Base-by-base conservation (phyloP, 139 green algal genomes). In the Desmodesmus armatus region DNA sequence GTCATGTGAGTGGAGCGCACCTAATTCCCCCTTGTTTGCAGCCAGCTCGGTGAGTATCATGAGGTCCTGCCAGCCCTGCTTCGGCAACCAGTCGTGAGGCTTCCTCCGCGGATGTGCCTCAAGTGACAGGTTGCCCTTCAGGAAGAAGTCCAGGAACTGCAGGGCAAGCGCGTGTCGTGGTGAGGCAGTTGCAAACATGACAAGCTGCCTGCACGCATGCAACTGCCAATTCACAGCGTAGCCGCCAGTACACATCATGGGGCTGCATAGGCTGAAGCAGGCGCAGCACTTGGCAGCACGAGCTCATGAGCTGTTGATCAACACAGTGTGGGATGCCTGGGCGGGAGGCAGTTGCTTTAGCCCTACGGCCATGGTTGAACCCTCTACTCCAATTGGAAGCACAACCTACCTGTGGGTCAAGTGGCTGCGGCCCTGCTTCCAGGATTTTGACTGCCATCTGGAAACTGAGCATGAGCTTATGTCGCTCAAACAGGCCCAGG, bases 11-110 rank as follows among this genome's bases (percentile, higher is more conserved):
- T n/a, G n/a, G n/a, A n/a, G n/a, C n/a, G n/a, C n/a, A n/a, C n/a
- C n/a, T n/a, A n/a, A n/a, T n/a, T n/a, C n/a, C n/a, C n/a, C n/a
- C 67, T 93, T 90, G 65, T 35, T 60, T 41, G 80, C 55, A 1
- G 76, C 89, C 35, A 97, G 78, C 87, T 93, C 84, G 35, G 88
- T 87, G 27, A 97, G 87, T 5, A 90, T 86, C 84, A 94, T 92
- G 27, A 97, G 85, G 89, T 98, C 95, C 87, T 97, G 92, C 94
- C 94, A 98, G 62, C 94, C 94, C 63, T 93, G 84, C 37, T 95
- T 93, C 35, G 93, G 92, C 35, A 95, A 85, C 93, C 94, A 98
- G 13, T 93, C 89, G 49, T 91, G 89, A 0, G 93, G 93, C 88
- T 93, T 94, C 33, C 74, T 80, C 25, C 81, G 87, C 47, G 78